Evolutionary conservation across 805 yeast genomes (phyloP), one percentile per base, ranked within the genome.

Genomic region (Candida awuae): DNA sequence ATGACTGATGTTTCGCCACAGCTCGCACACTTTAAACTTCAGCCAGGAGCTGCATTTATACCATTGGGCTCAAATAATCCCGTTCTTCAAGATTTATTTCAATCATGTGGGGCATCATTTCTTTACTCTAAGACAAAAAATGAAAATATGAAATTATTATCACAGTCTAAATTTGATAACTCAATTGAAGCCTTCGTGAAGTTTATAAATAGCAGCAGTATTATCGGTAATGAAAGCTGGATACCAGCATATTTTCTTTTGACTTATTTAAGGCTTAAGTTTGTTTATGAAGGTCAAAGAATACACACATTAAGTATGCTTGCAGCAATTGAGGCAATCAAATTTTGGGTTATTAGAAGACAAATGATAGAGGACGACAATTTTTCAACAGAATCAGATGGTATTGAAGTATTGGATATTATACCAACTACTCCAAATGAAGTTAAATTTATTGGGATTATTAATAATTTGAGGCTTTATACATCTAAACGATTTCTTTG

Each of bases 1-100:
- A 59, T 70, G 43, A 60, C 61, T 6, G 51, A 66, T 3, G 52
- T 67, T 8, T 64, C 68, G 1, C 69, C 73, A 1, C 70, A 67
- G 41, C 49, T 59, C 28, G 61, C 71, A 0, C 70, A 66, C 42
- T 61, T 63, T 2, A 48, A 53, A 12, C 47, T 68, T 6, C 65
- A 68, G 9, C 67, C 71, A 1, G 58, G 57, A 1, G 62, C 67
- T 0, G 61, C 67, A 1, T 67, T 67, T 43, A 49, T 67, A 1
- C 68, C 70, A 1, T 56, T 58, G 7, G 60, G 63, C 7, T 39
- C 54, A 6, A 34, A 42, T 8, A 64, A 63, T 32, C 40, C 49
- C 3, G 47, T 59, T 6, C 42, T 66, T 32, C 50, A 54, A 36
- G 52, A 51, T n/a, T 55, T 67, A 3, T 66, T 66, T 15, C 49